phyloP scores from a whole-genome alignment of 345 rosid species.

The Salix koriyanagi region DNA sequence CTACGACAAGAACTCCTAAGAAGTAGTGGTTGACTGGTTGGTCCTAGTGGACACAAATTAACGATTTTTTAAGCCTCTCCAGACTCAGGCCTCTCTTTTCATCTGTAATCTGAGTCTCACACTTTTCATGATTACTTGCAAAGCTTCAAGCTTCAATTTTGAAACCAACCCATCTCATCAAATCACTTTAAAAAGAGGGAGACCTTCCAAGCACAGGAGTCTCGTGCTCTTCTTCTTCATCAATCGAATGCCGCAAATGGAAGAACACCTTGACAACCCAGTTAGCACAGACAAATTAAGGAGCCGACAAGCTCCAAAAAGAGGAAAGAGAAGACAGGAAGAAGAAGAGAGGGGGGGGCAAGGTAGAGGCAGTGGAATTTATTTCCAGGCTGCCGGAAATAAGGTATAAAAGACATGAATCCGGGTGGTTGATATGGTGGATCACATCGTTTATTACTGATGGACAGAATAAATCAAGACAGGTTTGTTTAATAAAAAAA shows the following conservation, averaged over 20 bases:
- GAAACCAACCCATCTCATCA: background rate
- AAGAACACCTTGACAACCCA: background rate
- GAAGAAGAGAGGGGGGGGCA: constrained; percentile 46
- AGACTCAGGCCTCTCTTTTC: background rate
- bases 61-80: too few species aligned
- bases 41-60: too few species aligned
- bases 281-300: background rate
- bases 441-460: background rate
- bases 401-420: too few species aligned
- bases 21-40: too few species aligned
- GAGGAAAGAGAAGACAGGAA: background rate
- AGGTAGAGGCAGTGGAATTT: constrained; percentile 61
- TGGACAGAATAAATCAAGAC: too few species aligned
- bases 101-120: background rate
- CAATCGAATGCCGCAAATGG: background rate
- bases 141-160: background rate
- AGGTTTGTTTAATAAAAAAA: too few species aligned
- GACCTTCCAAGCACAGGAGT: background rate
- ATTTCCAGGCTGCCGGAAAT: constrained; percentile 50
- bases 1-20: too few species aligned
- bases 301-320: background rate
- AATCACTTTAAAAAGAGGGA: background rate
- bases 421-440: too few species aligned
- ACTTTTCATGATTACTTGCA: background rate
- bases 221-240: background rate